These are phyloP conservation scores for Penicillium lagena DNA, from an alignment of 495 filamentous ascomycete genomes.

Conservation along the genomic window DNA sequence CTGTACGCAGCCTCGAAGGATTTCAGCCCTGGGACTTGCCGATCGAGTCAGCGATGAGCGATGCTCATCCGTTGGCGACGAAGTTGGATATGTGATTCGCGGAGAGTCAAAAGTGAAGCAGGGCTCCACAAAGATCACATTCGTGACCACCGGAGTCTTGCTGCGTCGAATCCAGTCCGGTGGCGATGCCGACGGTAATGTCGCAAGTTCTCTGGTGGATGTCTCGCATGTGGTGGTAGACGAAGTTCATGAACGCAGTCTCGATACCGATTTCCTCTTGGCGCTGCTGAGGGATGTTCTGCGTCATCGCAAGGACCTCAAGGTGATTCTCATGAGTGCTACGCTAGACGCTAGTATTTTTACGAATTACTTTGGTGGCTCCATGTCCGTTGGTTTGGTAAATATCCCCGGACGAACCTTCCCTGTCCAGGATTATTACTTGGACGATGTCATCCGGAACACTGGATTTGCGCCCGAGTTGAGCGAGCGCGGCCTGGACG, in stretches of 20 bases:
- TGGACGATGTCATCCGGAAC: conserved; percentile 79
- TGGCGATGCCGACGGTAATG: conserved; percentile 66
- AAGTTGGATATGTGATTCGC: conserved; percentile 91
- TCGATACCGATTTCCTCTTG: conserved; percentile 92
- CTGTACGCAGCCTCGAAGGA: conserved; percentile 91
- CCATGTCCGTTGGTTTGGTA: conserved; percentile 63
- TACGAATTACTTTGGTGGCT: conserved; percentile 70
- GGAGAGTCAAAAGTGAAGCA: conserved; percentile 71
- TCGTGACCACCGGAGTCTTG: conserved; percentile 96
- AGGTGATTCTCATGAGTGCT: conserved; percentile 95
- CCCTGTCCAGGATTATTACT: conserved; percentile 82
- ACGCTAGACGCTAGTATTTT: conserved; percentile 90
- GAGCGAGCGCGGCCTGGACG: conserved; percentile 22
- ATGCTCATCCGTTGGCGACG: conserved; percentile 72
- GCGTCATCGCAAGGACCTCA: conserved; percentile 68
- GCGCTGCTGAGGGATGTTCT: conserved; percentile 84
- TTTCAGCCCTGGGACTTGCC: conserved; percentile 88
- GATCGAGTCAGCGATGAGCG: conserved; percentile 93
- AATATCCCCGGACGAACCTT: conserved; percentile 87
- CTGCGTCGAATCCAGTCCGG: conserved; percentile 83
- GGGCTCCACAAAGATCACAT: conserved; percentile 79
- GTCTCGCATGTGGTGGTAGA: conserved; percentile 95
- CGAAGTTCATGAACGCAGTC: conserved; percentile 92
- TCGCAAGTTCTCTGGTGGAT: conserved; percentile 73
- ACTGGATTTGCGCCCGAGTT: conserved; percentile 61